Conservation (phyloP, 2,329 filamentous ascomycete genomes). For the Keithomyces neogunnii region DNA sequence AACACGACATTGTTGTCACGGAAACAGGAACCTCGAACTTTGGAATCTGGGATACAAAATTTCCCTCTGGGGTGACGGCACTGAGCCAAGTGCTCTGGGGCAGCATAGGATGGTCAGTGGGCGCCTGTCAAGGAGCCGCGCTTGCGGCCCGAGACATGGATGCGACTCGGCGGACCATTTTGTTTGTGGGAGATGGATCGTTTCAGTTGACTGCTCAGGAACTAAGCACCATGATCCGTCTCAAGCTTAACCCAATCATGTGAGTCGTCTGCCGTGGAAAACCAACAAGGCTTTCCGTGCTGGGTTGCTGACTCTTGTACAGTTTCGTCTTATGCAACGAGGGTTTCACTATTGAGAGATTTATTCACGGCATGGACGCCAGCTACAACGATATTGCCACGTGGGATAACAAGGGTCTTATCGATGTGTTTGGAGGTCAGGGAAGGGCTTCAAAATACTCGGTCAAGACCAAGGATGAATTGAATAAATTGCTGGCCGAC, state of each 20-base stretch:
- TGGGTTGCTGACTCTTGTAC: not conserved
- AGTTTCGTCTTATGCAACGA: slow-evolving; percentile 81
- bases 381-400: slow-evolving; percentile 71
- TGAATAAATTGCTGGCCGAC: slow-evolving; percentile 57
- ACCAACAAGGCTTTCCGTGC: not conserved
- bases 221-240: slow-evolving; percentile 73
- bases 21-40: slow-evolving; percentile 87
- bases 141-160: slow-evolving; percentile 62
- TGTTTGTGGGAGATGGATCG: slow-evolving; percentile 85
- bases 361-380: slow-evolving; percentile 75
- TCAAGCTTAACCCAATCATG: slow-evolving; percentile 68
- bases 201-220: slow-evolving; percentile 82
- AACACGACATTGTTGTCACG: slow-evolving; percentile 71
- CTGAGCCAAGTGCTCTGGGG: slow-evolving; percentile 73
- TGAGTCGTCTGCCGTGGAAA: slow-evolving; percentile 29
- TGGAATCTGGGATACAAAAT: slow-evolving; percentile 77
- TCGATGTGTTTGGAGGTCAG: slow-evolving; percentile 59
- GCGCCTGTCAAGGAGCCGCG: slow-evolving; percentile 56
- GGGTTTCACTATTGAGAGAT: slow-evolving; percentile 83
- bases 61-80: slow-evolving; percentile 68
- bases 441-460: slow-evolving; percentile 53
- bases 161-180: slow-evolving; percentile 56
- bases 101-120: slow-evolving; percentile 54
- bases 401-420: slow-evolving; percentile 66
- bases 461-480: slow-evolving; percentile 60